These are phyloP conservation scores for Bipolaris gigantea DNA, from an alignment of 2,329 filamentous ascomycete species.

Conservation along the genomic window DNA sequence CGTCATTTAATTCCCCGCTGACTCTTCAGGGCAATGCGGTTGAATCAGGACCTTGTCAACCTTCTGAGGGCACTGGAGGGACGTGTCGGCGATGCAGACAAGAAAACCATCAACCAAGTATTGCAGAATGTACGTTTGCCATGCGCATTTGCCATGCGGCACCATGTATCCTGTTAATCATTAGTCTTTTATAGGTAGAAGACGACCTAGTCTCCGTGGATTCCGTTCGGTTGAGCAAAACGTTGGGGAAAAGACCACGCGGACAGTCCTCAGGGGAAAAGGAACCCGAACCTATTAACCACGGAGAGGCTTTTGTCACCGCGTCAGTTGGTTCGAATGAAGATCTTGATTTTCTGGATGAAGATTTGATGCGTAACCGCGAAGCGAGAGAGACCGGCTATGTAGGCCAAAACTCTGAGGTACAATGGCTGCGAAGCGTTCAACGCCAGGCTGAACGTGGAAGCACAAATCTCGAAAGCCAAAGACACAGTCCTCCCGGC, in stretches of 20 bases:
- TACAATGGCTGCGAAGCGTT: conserved; percentile 40
- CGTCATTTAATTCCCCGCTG: neutral
- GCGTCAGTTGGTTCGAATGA: conserved; percentile 35
- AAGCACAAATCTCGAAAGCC: conserved; percentile 9
- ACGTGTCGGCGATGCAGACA: conserved; percentile 18
- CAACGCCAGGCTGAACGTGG: conserved; percentile 23
- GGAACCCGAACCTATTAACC: neutral
- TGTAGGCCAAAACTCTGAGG: conserved; percentile 39
- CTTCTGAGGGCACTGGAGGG: conserved; percentile 25
- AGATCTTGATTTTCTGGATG: conserved; percentile 32
- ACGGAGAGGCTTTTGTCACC: conserved; percentile 27
- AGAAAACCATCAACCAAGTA: conserved; percentile 17
- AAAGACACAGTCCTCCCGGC: conserved; percentile 28
- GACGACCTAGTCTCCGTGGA: conserved; percentile 19
- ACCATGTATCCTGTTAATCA: neutral
- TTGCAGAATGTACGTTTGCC: conserved; percentile 22
- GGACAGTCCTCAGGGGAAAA: neutral
- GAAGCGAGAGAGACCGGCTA: conserved; percentile 40
- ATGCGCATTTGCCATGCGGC: neutral
- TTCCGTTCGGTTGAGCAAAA: neutral
- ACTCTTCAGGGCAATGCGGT: conserved; percentile 20
- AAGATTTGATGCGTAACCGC: conserved; percentile 34
- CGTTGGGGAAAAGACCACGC: conserved; percentile 23
- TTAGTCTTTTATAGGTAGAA: conserved; percentile 15
- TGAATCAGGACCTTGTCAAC: conserved; percentile 22